phyloP scores from a whole-genome alignment of 2,329 filamentous ascomycete genomes.

The Pseudogymnoascus sp. region DNA sequence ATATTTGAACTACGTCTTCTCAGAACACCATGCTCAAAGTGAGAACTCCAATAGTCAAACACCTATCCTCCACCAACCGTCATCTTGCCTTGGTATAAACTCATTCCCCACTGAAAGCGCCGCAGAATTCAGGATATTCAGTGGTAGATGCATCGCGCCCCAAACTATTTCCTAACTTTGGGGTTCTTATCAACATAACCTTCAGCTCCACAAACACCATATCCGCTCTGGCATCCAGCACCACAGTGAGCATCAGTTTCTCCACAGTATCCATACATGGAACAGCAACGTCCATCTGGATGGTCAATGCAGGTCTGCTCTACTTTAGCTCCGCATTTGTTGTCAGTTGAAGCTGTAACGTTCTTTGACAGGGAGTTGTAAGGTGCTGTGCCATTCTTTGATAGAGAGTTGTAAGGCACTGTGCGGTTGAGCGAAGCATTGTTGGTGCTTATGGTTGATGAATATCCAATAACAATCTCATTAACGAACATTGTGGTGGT shows the following conservation, averaged over 20 bases:
- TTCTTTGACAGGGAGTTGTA: not conserved
- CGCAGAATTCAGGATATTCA: not conserved
- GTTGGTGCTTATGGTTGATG: not conserved
- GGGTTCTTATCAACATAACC: not conserved
- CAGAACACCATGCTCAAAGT: not conserved
- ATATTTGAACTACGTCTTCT: not conserved
- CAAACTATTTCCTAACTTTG: too few species aligned
- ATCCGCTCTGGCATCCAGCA: constrained; percentile 32
- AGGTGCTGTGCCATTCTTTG: not conserved
- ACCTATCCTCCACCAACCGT: not conserved
- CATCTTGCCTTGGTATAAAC: not conserved
- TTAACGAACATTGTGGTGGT: not conserved
- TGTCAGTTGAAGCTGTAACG: not conserved
- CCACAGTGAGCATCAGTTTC: constrained; percentile 31
- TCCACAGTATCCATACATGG: constrained; percentile 34
- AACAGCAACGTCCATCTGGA: constrained; percentile 33
- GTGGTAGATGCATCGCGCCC: too few species aligned
- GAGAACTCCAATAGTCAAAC: not conserved
- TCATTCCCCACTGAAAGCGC: too few species aligned
- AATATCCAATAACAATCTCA: not conserved
- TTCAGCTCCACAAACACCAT: constrained; percentile 28
- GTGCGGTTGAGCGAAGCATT: not conserved
- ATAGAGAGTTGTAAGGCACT: not conserved
- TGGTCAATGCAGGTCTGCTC: not conserved
- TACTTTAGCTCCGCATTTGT: not conserved